Percentiles rank a stretch among this genome's conserved stretches.
phyloP scores from a whole-genome alignment of 495 filamentous ascomycete species.

The Hypoxylon cercidicola region DNA sequence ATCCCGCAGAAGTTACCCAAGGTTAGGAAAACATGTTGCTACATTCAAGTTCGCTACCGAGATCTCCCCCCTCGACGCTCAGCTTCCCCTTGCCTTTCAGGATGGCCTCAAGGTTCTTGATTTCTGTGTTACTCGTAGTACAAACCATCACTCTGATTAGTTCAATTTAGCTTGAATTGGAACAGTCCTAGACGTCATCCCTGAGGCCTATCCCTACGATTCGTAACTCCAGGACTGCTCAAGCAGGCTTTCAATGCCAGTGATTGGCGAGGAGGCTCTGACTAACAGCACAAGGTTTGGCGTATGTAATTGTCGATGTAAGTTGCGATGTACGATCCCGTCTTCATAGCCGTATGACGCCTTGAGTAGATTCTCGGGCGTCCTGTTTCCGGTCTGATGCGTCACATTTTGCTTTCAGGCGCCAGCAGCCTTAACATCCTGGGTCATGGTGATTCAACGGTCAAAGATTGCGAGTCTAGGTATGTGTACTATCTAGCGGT shows the following conservation, averaged over 20 bases:
- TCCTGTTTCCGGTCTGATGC: conserved; percentile 21
- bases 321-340: too few relatives aligned
- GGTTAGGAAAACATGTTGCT: conserved; percentile 15
- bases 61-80: conserved; percentile 9
- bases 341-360: neutral
- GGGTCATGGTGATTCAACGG: conserved; percentile 3
- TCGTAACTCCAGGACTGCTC: too few relatives aligned
- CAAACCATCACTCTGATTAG: too few relatives aligned
- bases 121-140: too few relatives aligned
- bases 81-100: neutral
- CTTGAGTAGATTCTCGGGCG: conserved; percentile 12
- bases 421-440: conserved; percentile 7
- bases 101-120: too few relatives aligned
- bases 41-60: conserved; percentile 9
- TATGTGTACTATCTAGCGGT: neutral
- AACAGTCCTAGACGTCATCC: too few relatives aligned
- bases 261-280: too few relatives aligned
- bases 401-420: conserved; percentile 32
- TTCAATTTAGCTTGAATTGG: too few relatives aligned
- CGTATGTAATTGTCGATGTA: too few relatives aligned
- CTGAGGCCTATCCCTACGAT: too few relatives aligned
- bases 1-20: conserved; percentile 12
- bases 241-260: too few relatives aligned
- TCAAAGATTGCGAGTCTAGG: neutral
- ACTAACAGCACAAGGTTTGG: too few relatives aligned